These are phyloP conservation scores for Apiotrichum mycotoxinovorans DNA, from an alignment of 1,284 basidiomycete species.

Conservation along the genomic window DNA sequence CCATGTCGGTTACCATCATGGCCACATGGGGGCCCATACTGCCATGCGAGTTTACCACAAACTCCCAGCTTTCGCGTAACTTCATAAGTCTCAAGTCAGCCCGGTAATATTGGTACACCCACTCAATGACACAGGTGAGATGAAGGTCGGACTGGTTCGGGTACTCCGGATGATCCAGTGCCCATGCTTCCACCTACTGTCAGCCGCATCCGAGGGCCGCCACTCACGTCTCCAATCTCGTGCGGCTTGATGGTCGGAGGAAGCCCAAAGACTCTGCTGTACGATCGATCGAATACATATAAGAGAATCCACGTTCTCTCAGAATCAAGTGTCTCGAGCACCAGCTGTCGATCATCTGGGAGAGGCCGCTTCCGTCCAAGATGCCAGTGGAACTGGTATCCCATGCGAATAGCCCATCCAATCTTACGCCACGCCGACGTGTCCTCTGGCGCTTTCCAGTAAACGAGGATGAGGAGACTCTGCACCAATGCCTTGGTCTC, in stretches of 20 bases:
- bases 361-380: not conserved
- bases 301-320: slow-evolving; percentile 7
- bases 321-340: slow-evolving; percentile 1
- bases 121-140: slow-evolving; percentile 10
- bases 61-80: not conserved
- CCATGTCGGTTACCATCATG: not conserved
- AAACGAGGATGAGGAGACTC: slow-evolving; percentile 12
- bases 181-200: slow-evolving; percentile 4
- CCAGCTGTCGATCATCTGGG: not conserved
- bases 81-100: not conserved
- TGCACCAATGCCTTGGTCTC: slow-evolving; percentile 14
- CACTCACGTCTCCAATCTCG: slow-evolving; percentile 4
- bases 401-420: slow-evolving; percentile 19
- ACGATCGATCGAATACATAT: not conserved
- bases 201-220: not conserved
- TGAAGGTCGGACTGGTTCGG: slow-evolving; percentile 8
- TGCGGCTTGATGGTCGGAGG: slow-evolving; percentile 1
- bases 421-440: slow-evolving; percentile 25
- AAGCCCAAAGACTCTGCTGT: not conserved
- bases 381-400: slow-evolving; percentile 14
- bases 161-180: slow-evolving; percentile 5
- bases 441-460: slow-evolving; percentile 21
- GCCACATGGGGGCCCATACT: not conserved
- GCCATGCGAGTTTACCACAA: not conserved
- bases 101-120: not conserved